A percentile compares a stretch with the other conserved stretches of the same genome.
These are phyloP conservation scores for Ustilago shanxiensis DNA, from an alignment of 1,284 basidiomycete species.

Conservation along the genomic window DNA sequence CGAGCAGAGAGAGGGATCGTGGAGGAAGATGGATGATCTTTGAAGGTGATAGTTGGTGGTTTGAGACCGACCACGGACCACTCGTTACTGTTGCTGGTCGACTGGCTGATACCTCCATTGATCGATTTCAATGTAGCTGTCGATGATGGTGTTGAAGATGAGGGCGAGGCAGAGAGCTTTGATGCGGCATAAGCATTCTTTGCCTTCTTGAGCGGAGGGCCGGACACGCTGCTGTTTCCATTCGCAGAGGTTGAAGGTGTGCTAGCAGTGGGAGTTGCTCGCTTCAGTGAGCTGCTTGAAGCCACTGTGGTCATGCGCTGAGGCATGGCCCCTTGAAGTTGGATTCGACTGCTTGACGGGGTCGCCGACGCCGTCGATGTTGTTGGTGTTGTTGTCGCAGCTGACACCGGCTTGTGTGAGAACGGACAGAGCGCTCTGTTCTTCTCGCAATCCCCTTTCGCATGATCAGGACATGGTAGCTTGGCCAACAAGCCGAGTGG, in stretches of 20 bases:
- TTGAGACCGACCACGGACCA: slow-evolving; percentile 45
- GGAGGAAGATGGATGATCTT: slow-evolving; percentile 46
- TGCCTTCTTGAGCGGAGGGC: slow-evolving; percentile 42
- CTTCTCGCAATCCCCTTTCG: slow-evolving; percentile 48
- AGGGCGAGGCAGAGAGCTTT: slow-evolving; percentile 12
- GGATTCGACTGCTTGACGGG: slow-evolving; percentile 16
- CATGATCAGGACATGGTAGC: slow-evolving; percentile 58
- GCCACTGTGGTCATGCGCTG: background rate
- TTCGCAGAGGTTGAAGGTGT: slow-evolving; percentile 1
- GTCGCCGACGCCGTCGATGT: slow-evolving; percentile 17
- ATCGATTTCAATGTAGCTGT: slow-evolving; percentile 10
- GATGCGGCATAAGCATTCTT: slow-evolving; percentile 45
- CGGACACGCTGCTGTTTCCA: slow-evolving; percentile 6
- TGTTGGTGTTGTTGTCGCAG: background rate
- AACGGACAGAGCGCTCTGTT: slow-evolving; percentile 50
- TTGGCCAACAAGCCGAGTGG: slow-evolving; percentile 50
- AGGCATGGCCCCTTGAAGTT: slow-evolving; percentile 9
- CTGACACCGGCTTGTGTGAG: slow-evolving; percentile 38
- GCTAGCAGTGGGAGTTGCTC: no score
- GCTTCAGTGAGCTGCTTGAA: slow-evolving; percentile 8
- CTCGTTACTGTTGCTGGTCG: slow-evolving; percentile 19
- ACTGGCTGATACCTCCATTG: slow-evolving; percentile 8
- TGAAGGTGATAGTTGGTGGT: slow-evolving; percentile 46
- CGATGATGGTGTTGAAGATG: slow-evolving; percentile 1
- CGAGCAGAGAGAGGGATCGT: slow-evolving; percentile 48